Base-by-base conservation (phyloP, 345 rosid species). In the Melaleuca alternifolia region DNA sequence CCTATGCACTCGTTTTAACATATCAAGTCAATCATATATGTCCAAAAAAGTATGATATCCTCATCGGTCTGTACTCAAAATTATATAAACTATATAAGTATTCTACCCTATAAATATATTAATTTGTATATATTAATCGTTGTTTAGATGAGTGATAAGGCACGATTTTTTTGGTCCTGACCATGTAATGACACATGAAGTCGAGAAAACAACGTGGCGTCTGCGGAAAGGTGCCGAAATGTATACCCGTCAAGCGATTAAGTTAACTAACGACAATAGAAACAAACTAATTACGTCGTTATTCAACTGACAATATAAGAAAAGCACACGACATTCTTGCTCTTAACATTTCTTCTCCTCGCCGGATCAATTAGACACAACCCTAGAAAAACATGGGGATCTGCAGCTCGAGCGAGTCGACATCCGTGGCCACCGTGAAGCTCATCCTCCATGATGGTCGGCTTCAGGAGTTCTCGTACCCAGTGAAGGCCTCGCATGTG, bases 361-460 rank as follows among this genome's bases (percentile, higher is more conserved):
- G 21, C 20, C 44, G 41, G 21, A 62, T 62, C 44, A 7, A 62
- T 41, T 14, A 7, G 30, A 41, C 79, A 18, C 7, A 33, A 18
- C 44, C 46, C 85, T 56, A 33, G 85, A 51, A 30, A 46, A 23
- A 85, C 18, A 94, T 92, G 95, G 96, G 94, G 30, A 92, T 84
- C 26, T 94, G 95, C 91, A 88, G 84, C 84, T 93, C 95, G 24
- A 90, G 92, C 46, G 92, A 92, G 50, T 86, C 93, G 8, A 87
- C 92, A 7, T 88, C 86, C 5, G 89, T 87, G 1, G 89, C 89
- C 13, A 92, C 93, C 11, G 95, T 92, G 3, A 93, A 94, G 87
- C 86, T 94, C 54, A 91, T 92, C 83, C 90, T 89, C 30, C 94
- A 88, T 46, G 94, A 93, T 50, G 96, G 94, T 5, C 85, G 88